Evolutionary conservation across 129 eudicot species (phyloP), one percentile per base, ranked within the genome.

Genomic region (Gnaphalium uliginosum): DNA sequence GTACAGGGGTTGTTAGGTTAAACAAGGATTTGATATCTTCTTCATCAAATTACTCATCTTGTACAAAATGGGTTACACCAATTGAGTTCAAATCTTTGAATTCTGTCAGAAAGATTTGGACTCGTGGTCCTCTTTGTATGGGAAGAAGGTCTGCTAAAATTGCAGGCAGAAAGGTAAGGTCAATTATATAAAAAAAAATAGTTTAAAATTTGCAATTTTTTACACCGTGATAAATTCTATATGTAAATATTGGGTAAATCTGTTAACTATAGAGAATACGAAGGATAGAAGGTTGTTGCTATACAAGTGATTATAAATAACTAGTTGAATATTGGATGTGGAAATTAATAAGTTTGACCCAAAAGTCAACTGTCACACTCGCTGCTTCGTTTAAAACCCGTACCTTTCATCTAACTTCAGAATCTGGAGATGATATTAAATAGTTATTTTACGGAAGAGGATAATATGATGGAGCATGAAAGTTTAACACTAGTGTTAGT

Each of bases 71-170:
- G 87, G 82, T 76, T 25, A 58, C 68, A 56, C 78, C 86, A 56
- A 29, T 29, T 75, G 85, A 81, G 76, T 66, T 76, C 57, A 80
- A 72, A 72, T 53, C 69, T 77, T 75, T 69, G 76, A 66, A 60
- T 74, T 72, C 81, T 15, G 84, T 77, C 26, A 84, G 96, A 78
- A 91, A 59, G 74, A 79, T 90, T 77, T 87, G 91, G 85, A 94
- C 96, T 75, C 87, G 39, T 56, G 68, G 87, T 30, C 90, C 96
- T 69, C 87, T 94, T 11, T 94, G 83, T 85, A 94, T 94, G 99
- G 99, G 99, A 41, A 82, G 97, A 71, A 79, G 98, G 27, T 90
- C 98, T 58, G 75, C 93, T 84, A 94, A 90, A 84, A 90, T 94
- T 76, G 97, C 97, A 39, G 91, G 89, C 79, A 85, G 98, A 83